Evolutionary conservation across 2,329 filamentous ascomycete genomes (phyloP).

Genomic region (Chaetomiaceae sp.): DNA sequence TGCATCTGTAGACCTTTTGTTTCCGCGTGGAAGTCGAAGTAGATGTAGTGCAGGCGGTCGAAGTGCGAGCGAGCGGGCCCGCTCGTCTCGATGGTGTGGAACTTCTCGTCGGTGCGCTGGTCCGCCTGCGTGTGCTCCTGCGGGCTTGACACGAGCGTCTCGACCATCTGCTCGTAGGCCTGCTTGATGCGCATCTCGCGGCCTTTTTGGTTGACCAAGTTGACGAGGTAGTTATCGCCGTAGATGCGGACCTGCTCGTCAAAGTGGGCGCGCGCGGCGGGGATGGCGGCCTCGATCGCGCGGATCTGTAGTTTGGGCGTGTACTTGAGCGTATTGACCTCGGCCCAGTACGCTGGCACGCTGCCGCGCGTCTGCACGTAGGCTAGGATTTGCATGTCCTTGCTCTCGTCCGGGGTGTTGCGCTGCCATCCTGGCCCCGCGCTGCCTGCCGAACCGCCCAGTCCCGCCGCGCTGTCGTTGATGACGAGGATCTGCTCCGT

Average conservation of each 20-base stretch:
- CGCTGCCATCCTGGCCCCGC: conserved; percentile 60
- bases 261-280: conserved; percentile 81
- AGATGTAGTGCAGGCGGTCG: conserved; percentile 88
- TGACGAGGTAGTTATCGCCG: conserved; percentile 95
- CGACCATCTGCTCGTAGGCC: conserved; percentile 87
- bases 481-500: conserved; percentile 89
- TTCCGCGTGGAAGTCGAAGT: conserved; percentile 98
- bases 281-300: conserved; percentile 70
- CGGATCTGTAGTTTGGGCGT: conserved; percentile 85
- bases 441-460: conserved; percentile 75
- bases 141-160: conserved; percentile 64
- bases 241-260: conserved; percentile 89
- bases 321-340: conserved; percentile 89
- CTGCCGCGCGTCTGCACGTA: conserved; percentile 97
- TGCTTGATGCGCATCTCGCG: conserved; percentile 84
- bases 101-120: conserved; percentile 68
- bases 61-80: conserved; percentile 46
- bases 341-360: conserved; percentile 92
- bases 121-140: conserved; percentile 61
- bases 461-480: conserved; percentile 69
- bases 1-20: conserved; percentile 95
- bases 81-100: conserved; percentile 66
- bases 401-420: conserved; percentile 56
- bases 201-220: conserved; percentile 93
- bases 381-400: conserved; percentile 82